Base-by-base conservation (phyloP, 768 basidiomycete genomes). In the Podaxis pistillaris region DNA sequence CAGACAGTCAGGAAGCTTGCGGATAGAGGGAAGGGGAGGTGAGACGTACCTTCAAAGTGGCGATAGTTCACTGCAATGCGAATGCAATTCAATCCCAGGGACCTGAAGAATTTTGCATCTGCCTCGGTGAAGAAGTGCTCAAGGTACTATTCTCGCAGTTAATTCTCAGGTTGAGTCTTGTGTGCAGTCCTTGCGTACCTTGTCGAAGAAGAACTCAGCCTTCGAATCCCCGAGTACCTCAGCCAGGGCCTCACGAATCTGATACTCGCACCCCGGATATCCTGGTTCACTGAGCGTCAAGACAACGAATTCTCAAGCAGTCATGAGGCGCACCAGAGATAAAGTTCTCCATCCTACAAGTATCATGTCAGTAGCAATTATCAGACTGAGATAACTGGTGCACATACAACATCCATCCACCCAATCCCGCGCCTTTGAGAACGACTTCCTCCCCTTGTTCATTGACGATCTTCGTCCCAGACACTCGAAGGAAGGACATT, bases 321-420 rank as follows among this genome's bases (percentile, higher is more conserved):
- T 4, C 8, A 26, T 6, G 46, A 28, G 41, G 19, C 64, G n/a
- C 53, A 85, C 84, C 86, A 58, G 85, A 83, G 62, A 90, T 89
- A 68, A 90, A 90, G 73, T 90, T 90, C 74, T 90, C 88, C 88
- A 88, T 87, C 72, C 86, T 89, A 61, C 8, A 28, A 41, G 40
- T 4, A 40, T 24, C 64, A 47, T 30, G 63, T 55, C 5, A 61
- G n/a, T 15, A 54, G 62, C 62, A 17, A 63, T 49, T 36, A 49
- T 59, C 49, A 64, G 19, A 13, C 3, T 12, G 12, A 47, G 37
- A 28, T 56, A 12, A 55, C 70, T 65, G 64, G 63, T 67, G 81
- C 89, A 82, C 90, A 73, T 68, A 91, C 90, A 87, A 91, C 87
- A 93, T 89, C 90, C 90, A 91, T 70, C 90, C 90, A 64, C 90